These are phyloP conservation scores for Phytophthora agathidicida DNA, from an alignment of 352 stramenopile genomes.

Conservation along the genomic window DNA sequence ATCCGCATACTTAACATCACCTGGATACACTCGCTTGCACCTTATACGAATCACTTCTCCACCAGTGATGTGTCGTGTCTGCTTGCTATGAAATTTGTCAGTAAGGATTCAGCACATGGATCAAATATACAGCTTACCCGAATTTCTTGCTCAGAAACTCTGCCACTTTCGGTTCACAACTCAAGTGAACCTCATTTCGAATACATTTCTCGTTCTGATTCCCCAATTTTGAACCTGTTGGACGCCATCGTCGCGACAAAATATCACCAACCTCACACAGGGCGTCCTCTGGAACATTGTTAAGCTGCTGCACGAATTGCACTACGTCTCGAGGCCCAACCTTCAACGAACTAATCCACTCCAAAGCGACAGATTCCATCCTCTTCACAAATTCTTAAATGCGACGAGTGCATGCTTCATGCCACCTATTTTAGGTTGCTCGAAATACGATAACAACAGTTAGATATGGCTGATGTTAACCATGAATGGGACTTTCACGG, in stretches of 20 bases:
- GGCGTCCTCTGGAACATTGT: conserved; percentile 44
- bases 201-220: conserved; percentile 14
- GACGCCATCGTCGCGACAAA: conserved; percentile 18
- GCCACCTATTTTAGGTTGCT: conserved; percentile 12
- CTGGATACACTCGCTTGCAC: conserved; percentile 42
- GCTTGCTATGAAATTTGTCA: conserved; percentile 25
- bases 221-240: background rate
- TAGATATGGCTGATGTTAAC: too few relatives aligned
- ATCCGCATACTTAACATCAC: too few relatives aligned
- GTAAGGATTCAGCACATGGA: background rate
- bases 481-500: too few relatives aligned
- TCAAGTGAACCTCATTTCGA: conserved; percentile 42
- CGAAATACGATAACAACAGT: too few relatives aligned
- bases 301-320: conserved; percentile 57
- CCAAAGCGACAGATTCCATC: conserved; percentile 57
- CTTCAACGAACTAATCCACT: conserved; percentile 45
- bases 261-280: conserved; percentile 61
- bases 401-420: background rate
- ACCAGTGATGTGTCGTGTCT: conserved; percentile 43
- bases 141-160: conserved; percentile 73
- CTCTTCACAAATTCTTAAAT: background rate
- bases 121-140: conserved; percentile 18
- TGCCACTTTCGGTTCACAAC: conserved; percentile 52
- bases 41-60: conserved; percentile 63
- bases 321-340: conserved; percentile 42